A percentile compares a stretch with the other conserved stretches of the same genome.
Evolutionary conservation across 805 yeast species (phyloP).

Genomic region (Saturnispora galanensis): DNA sequence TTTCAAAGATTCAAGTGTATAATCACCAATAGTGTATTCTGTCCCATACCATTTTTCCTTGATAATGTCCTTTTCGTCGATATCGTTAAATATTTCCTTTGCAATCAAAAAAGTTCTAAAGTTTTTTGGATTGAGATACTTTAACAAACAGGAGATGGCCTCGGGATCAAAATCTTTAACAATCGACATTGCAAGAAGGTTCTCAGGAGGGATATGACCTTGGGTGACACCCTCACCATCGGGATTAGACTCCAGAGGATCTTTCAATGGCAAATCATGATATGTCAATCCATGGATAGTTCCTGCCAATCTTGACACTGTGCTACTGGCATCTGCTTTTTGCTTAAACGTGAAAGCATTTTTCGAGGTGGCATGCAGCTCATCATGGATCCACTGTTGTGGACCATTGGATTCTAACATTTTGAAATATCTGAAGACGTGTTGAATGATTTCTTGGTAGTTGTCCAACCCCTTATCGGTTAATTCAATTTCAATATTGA

Average conservation of each 20-base stretch:
- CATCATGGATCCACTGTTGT: conserved; percentile 73
- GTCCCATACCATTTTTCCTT: conserved; percentile 90
- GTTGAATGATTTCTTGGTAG: conserved; percentile 49
- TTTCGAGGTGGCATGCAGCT: conserved; percentile 55
- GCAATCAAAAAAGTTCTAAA: conserved; percentile 48
- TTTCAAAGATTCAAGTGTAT: conserved; percentile 25
- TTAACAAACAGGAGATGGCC: conserved; percentile 39
- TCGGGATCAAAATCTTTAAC: conserved; percentile 50
- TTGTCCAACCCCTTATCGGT: conserved; percentile 62
- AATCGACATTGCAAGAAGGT: conserved; percentile 45
- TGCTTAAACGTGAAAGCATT: conserved; percentile 74
- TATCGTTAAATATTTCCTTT: conserved; percentile 38
- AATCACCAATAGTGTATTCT: conserved; percentile 45
- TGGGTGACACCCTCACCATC: conserved; percentile 2
- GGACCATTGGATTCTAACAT: conserved; percentile 51
- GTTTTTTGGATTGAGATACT: conserved; percentile 45
- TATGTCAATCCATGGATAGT: conserved; percentile 18
- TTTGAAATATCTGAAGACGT: conserved; percentile 64
- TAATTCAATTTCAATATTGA: conserved; percentile 63
- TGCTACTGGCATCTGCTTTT: conserved; percentile 58
- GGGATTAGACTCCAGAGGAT: conserved; percentile 9
- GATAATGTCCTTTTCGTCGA: conserved; percentile 26
- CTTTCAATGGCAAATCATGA: conserved; percentile 17
- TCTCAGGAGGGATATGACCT: conserved; percentile 49
- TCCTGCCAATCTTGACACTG: conserved; percentile 46